phyloP scores from a whole-genome alignment of 257 asterid genomes.

The Thymus mandschuricus region DNA sequence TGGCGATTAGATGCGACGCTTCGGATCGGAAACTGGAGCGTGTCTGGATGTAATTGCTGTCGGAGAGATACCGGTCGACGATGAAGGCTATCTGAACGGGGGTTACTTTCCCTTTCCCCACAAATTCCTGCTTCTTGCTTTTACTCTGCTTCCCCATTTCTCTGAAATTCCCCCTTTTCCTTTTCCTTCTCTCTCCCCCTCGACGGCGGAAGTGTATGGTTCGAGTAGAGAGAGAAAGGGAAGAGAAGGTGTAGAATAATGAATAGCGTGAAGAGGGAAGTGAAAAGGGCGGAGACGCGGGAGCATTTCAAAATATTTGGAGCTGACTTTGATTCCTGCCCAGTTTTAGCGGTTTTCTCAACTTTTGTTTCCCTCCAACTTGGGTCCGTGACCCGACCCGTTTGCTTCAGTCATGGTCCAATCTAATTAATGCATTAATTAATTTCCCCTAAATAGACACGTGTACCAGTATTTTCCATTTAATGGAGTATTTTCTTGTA shows the following conservation, averaged over 20 bases:
- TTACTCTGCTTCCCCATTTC: slow-evolving; percentile 65
- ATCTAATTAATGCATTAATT: not conserved
- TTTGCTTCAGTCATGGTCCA: too few relatives aligned
- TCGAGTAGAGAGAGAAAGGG: slow-evolving; percentile 11
- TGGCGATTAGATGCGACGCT: slow-evolving; percentile 76
- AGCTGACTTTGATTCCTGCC: slow-evolving; percentile 12
- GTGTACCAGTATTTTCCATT: too few relatives aligned
- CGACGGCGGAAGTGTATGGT: slow-evolving; percentile 18
- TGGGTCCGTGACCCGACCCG: not conserved
- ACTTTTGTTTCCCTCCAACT: slow-evolving; percentile 46
- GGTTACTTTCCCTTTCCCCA: slow-evolving; percentile 87
- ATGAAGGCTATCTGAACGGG: slow-evolving; percentile 87
- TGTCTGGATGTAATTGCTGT: slow-evolving; percentile 55
- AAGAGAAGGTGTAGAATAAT: not conserved
- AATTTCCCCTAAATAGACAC: not conserved
- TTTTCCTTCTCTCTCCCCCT: not conserved
- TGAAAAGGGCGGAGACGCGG: slow-evolving; percentile 47
- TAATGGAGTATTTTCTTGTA: too few relatives aligned
- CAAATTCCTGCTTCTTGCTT: slow-evolving; percentile 52
- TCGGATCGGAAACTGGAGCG: slow-evolving; percentile 78
- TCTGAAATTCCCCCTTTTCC: not conserved
- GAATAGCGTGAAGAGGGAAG: not conserved
- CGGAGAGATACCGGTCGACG: slow-evolving; percentile 89
- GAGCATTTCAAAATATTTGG: slow-evolving; percentile 52
- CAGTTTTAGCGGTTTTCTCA: slow-evolving; percentile 37